Percentiles rank a stretch among this genome's conserved stretches.
Evolutionary conservation across 2,329 filamentous ascomycete species (phyloP).

Genomic region (Colletotrichum limetticola): DNA sequence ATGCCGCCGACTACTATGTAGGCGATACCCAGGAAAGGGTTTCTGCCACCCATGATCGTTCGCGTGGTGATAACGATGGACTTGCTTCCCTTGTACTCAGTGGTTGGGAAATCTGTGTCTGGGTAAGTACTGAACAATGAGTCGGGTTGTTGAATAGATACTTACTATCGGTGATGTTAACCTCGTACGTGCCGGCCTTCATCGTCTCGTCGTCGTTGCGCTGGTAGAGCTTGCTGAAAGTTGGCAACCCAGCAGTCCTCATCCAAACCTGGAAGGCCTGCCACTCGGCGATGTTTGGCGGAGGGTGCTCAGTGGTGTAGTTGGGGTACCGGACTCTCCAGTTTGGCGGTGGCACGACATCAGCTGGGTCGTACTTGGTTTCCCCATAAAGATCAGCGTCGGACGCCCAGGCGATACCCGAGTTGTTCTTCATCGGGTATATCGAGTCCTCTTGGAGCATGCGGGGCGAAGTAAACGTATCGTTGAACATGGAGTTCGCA

Average conservation of each 20-base stretch:
- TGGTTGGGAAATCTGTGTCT: conserved; percentile 79
- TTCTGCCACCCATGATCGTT: conserved; percentile 93
- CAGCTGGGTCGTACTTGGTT: conserved; percentile 70
- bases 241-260: conserved; percentile 92
- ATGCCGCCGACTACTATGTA: conserved; percentile 95
- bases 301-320: conserved; percentile 67
- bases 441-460: conserved; percentile 58
- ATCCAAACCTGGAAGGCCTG: conserved; percentile 98
- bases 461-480: conserved; percentile 78
- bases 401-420: conserved; percentile 85
- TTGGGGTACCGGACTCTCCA: conserved; percentile 79
- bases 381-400: conserved; percentile 83
- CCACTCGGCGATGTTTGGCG: conserved; percentile 79
- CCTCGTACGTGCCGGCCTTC: conserved; percentile 76
- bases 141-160: conserved; percentile 36
- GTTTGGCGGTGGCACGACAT: conserved; percentile 86
- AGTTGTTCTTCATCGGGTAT: conserved; percentile 81
- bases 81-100: conserved; percentile 85
- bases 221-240: conserved; percentile 92
- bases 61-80: conserved; percentile 89
- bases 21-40: conserved; percentile 95
- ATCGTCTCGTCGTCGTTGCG: conserved; percentile 80
- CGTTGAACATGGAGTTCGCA: conserved; percentile 97
- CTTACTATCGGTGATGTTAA: conserved; percentile 84
- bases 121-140: background rate